Evolutionary conservation across 2,329 filamentous ascomycete species (phyloP), one percentile per base, ranked within the genome.

Genomic region (Neonectria neomacrospora): DNA sequence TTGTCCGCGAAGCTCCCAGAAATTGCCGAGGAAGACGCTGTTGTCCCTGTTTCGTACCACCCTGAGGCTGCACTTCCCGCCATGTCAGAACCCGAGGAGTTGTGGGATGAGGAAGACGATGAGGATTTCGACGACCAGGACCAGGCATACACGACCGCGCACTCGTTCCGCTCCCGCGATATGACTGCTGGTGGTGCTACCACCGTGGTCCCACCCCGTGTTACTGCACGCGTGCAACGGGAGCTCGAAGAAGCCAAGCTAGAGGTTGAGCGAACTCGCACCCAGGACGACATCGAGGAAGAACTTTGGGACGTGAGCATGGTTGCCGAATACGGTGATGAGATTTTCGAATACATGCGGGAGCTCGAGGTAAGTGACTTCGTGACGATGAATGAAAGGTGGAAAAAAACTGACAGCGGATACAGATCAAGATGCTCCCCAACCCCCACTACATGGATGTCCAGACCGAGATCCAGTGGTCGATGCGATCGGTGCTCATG

Each of bases 401-500:
- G 4, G 71, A 75, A 20, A 11, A 7, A 41, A 51, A 76, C 74
- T 71, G 59, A 74, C 64, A 34, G 16, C 16, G 28, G 45, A 7
- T 54, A 34, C 61, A 93, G 92, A 87, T 85, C 77, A 89, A 85
- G 71, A 91, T 97, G 88, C 84, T 94, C 42, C 96, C 96, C 1
- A 94, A 96, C 74, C 85, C 93, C 3, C 88, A 96, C 77, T 99
- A 99, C 83, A 99, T 99, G 95, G 93, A 97, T 66, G 90, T 91
- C 69, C 96, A 99, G 78, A 90, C 91, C n/a, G 95, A 98, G 79
- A 96, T 99, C 61, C 93, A 97, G 76, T 99, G 96, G 96, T 97
- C 94, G 3, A 99, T 98, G 96, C 93, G 96, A 50, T 91, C 94
- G 6, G 93, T 98, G 22, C 85, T 99, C 58, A 96, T 99, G 90